Evolutionary conservation across 208 protist species (phyloP).

Genomic region (Leptomonas seymouri): DNA sequence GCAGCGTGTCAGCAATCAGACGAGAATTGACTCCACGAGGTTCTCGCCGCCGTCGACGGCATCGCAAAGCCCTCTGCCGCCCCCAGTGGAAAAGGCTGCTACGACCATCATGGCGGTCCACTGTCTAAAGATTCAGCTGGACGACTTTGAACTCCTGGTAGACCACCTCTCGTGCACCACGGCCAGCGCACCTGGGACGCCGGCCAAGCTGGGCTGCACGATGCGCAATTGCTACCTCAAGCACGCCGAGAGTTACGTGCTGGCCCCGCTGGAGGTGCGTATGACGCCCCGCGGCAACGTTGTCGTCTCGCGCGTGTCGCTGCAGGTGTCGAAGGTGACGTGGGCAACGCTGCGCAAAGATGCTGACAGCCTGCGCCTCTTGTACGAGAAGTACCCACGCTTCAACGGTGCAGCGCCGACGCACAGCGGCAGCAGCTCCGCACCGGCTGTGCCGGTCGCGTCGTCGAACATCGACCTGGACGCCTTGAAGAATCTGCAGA

Average conservation of each 20-base stretch:
- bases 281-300: slow-evolving; percentile 33
- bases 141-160: slow-evolving; percentile 24
- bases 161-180: slow-evolving; percentile 36
- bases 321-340: slow-evolving; percentile 25
- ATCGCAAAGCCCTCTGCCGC: not conserved
- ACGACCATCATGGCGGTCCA: slow-evolving; percentile 25
- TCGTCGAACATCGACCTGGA: slow-evolving; percentile 10
- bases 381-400: slow-evolving; percentile 29
- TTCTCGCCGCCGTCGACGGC: not conserved
- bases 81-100: not conserved
- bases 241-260: slow-evolving; percentile 24
- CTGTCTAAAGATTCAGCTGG: slow-evolving; percentile 17
- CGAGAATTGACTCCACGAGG: slow-evolving; percentile 9
- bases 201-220: slow-evolving; percentile 41
- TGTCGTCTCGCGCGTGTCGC: slow-evolving; percentile 33
- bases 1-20: slow-evolving; percentile 26
- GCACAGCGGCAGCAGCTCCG: not conserved
- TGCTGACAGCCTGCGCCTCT: slow-evolving; percentile 20
- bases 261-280: slow-evolving; percentile 38
- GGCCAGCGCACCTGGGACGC: slow-evolving; percentile 16
- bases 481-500: slow-evolving; percentile 5
- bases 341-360: slow-evolving; percentile 35
- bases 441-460: not conserved
- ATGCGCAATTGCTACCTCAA: slow-evolving; percentile 34
- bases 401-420: not conserved